phyloP scores from a whole-genome alignment of 2,329 filamentous ascomycete species.

The Calonectria henricotiae region DNA sequence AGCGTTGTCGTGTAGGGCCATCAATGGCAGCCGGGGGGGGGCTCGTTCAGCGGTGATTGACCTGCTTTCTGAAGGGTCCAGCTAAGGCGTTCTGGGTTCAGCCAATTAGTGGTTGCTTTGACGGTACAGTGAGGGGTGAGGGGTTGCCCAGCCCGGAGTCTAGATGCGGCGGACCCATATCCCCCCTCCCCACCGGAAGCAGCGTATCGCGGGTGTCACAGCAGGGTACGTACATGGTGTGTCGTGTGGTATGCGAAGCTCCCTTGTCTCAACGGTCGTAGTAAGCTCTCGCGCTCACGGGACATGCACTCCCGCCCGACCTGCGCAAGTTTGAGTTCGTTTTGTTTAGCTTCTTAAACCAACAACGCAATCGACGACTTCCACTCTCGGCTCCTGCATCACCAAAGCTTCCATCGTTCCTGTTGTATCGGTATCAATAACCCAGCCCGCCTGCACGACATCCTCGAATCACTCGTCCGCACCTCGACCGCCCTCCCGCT shows the following conservation, averaged over 20 bases:
- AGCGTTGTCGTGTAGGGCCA: slow-evolving; percentile 9
- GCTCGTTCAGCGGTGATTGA: background rate
- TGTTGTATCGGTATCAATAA: background rate
- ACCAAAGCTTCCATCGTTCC: background rate
- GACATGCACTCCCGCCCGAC: slow-evolving; percentile 25
- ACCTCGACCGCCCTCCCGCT: background rate
- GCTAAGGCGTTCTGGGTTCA: background rate
- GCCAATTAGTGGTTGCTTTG: slow-evolving; percentile 6
- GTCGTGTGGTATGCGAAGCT: background rate
- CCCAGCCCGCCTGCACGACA: background rate
- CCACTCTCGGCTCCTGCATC: background rate
- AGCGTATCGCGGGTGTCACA: slow-evolving; percentile 11
- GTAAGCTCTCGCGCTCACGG: slow-evolving; percentile 17
- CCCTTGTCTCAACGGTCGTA: slow-evolving; percentile 30
- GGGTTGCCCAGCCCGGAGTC: slow-evolving; percentile 9
- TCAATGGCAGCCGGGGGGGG: slow-evolving; percentile 9
- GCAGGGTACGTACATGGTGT: slow-evolving; percentile 11
- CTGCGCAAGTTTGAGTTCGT: slow-evolving; percentile 63
- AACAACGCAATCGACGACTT: slow-evolving; percentile 13
- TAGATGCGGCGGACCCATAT: background rate
- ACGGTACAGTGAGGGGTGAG: slow-evolving; percentile 15
- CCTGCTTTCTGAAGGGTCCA: background rate
- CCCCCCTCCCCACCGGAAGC: background rate
- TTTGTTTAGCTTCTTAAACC: slow-evolving; percentile 46
- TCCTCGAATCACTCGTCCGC: background rate